These are phyloP conservation scores for Ettlia oleoabundans DNA, from an alignment of 139 green algal genomes.

Conservation along the genomic window DNA sequence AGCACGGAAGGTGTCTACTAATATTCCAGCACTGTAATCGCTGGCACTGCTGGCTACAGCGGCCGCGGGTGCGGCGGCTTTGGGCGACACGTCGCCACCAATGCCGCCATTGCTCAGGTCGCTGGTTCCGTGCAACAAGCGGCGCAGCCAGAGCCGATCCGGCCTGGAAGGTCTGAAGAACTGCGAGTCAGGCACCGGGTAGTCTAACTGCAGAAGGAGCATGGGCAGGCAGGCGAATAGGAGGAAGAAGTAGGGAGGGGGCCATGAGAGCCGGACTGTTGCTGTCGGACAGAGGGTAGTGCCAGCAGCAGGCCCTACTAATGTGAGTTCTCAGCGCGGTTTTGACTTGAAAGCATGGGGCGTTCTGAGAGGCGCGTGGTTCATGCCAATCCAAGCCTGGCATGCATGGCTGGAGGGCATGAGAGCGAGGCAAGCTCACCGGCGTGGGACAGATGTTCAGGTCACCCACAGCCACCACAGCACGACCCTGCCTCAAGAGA, in stretches of 20 bases:
- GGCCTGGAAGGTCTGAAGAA: neutral
- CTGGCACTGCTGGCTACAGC: too few relatives aligned
- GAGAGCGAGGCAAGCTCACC: neutral
- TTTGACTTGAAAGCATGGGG: too few relatives aligned
- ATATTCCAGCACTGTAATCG: neutral
- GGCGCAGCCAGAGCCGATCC: constrained; percentile 56
- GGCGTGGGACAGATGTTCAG: constrained; percentile 73
- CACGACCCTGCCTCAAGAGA: constrained; percentile 45
- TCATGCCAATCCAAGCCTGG: too few relatives aligned
- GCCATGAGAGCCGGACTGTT: too few relatives aligned
- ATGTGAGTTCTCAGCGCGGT: too few relatives aligned
- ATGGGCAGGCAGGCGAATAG: neutral
- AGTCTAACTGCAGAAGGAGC: constrained; percentile 44
- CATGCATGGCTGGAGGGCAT: neutral
- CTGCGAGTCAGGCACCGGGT: constrained; percentile 4
- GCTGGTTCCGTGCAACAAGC: constrained; percentile 37
- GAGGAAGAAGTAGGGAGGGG: too few relatives aligned
- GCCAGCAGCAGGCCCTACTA: too few relatives aligned
- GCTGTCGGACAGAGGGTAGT: too few relatives aligned
- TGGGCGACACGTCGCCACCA: neutral
- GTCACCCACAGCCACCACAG: constrained; percentile 73
- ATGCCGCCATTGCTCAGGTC: neutral
- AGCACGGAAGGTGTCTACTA: constrained; percentile 64
- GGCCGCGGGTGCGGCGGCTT: neutral
- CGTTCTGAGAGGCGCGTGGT: too few relatives aligned